These are phyloP conservation scores for Myxozyma monticola DNA, from an alignment of 805 yeast species.

Conservation along the genomic window DNA sequence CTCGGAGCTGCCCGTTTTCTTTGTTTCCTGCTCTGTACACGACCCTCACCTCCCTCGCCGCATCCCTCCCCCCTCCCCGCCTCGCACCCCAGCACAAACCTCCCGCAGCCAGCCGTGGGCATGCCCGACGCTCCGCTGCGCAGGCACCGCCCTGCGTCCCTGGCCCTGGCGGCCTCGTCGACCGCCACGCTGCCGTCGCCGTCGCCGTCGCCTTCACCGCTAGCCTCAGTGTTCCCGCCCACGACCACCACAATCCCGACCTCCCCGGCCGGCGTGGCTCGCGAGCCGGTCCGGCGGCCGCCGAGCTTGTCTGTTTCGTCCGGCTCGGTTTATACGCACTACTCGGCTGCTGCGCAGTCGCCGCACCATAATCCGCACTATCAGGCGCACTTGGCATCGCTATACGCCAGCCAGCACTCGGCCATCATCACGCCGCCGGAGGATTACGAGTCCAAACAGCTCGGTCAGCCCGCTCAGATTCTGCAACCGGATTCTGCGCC, in stretches of 20 bases:
- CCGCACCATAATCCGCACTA: slow-evolving; percentile 2
- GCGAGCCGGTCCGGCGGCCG: slow-evolving; percentile 6
- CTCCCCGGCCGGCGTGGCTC: slow-evolving; percentile 3
- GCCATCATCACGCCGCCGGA: slow-evolving; percentile 26
- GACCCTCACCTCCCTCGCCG: neutral
- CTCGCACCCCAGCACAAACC: neutral
- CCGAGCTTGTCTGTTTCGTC: slow-evolving; percentile 9
- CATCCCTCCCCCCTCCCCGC: neutral
- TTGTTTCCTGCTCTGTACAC: too few relatives aligned
- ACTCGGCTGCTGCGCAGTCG: neutral
- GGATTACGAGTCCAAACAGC: slow-evolving; percentile 10
- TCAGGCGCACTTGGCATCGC: slow-evolving; percentile 4
- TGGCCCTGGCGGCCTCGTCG: slow-evolving; percentile 14
- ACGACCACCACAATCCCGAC: slow-evolving; percentile 2
- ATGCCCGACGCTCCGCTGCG: slow-evolving; percentile 35
- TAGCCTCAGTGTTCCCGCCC: neutral
- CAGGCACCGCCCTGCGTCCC: slow-evolving; percentile 21
- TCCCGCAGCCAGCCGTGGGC: neutral
- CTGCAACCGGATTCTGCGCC: neutral
- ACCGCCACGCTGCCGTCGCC: slow-evolving; percentile 17
- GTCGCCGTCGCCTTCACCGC: slow-evolving; percentile 21
- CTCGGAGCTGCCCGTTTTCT: too few relatives aligned
- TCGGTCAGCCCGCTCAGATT: neutral
- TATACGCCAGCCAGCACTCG: slow-evolving; percentile 1
- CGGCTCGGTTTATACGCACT: neutral